These are phyloP conservation scores for Zelopaecilomyces penicillatus DNA, from an alignment of 2,329 filamentous ascomycete genomes.

Conservation along the genomic window DNA sequence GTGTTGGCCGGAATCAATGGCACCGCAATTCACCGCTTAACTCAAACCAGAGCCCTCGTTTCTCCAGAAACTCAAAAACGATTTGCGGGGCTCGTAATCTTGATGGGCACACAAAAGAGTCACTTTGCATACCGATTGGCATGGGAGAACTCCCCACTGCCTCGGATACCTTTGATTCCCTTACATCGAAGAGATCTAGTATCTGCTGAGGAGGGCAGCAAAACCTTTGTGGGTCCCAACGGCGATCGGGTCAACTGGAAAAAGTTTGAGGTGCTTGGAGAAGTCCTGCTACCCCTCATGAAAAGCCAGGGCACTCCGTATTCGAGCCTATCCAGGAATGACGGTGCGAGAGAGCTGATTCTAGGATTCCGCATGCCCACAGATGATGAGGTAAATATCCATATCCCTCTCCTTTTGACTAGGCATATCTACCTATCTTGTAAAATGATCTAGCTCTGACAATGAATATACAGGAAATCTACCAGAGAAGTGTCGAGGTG, in stretches of 20 bases:
- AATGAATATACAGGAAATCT: slow-evolving; percentile 44
- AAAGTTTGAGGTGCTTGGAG: slow-evolving; percentile 94
- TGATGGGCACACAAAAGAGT: slow-evolving; percentile 90
- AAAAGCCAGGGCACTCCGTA: slow-evolving; percentile 84
- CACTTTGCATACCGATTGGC: slow-evolving; percentile 94
- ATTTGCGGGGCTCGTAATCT: slow-evolving; percentile 77
- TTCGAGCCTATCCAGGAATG: slow-evolving; percentile 59
- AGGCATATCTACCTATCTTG: no score
- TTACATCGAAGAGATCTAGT: slow-evolving; percentile 84
- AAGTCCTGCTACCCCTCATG: slow-evolving; percentile 84
- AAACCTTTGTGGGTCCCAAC: slow-evolving; percentile 70
- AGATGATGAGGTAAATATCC: slow-evolving; percentile 71
- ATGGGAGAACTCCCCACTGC: slow-evolving; percentile 88
- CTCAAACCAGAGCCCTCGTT: slow-evolving; percentile 70
- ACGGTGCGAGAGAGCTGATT: slow-evolving; percentile 64
- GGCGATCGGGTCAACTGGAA: slow-evolving; percentile 87
- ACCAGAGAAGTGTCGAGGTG: slow-evolving; percentile 52
- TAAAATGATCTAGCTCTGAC: slow-evolving; percentile 1
- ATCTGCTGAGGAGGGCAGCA: slow-evolving; percentile 84
- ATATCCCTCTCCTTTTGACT: not conserved
- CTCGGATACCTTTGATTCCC: slow-evolving; percentile 88
- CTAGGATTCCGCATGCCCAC: slow-evolving; percentile 73
- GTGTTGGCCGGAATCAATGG: slow-evolving; percentile 89
- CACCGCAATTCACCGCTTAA: slow-evolving; percentile 73
- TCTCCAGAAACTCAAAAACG: slow-evolving; percentile 65